Conservation (phyloP, 1,139 yeast species). For the Protomyces arabidopsidicola region DNA sequence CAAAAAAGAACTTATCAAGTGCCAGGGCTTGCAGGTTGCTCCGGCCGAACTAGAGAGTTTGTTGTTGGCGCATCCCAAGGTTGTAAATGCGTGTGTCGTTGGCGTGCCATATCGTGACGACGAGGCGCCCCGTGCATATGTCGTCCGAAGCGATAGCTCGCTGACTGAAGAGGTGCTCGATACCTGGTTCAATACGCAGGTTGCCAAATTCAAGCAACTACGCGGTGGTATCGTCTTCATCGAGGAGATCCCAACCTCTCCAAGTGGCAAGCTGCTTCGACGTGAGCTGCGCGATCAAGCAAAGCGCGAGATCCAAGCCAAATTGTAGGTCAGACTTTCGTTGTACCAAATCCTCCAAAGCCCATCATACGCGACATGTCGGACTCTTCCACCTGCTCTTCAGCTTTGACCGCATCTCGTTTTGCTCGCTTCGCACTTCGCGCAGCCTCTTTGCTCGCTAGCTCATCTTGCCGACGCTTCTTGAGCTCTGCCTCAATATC, state of each 20-base stretch:
- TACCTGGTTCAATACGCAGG: constrained; percentile 37
- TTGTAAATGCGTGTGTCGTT: constrained; percentile 41
- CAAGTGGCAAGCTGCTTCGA: constrained; percentile 43
- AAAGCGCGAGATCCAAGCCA: no score
- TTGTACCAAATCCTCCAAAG: constrained; percentile 39
- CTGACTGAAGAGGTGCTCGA: constrained; percentile 31
- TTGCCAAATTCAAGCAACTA: no score
- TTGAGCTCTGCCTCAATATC: constrained; percentile 47
- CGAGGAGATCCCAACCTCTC: constrained; percentile 39
- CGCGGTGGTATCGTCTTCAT: no score
- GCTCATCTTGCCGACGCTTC: constrained; percentile 23
- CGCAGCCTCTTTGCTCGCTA: constrained; percentile 37
- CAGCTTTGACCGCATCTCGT: constrained; percentile 35
- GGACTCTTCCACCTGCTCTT: constrained; percentile 31
- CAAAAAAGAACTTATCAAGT: constrained; percentile 64
- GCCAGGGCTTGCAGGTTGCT: constrained; percentile 69
- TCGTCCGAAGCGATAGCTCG: constrained; percentile 36
- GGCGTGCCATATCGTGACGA: constrained; percentile 38
- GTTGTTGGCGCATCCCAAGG: constrained; percentile 47
- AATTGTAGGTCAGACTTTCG: neutral
- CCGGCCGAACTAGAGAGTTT: constrained; percentile 72
- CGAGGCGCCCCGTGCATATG: constrained; percentile 41
- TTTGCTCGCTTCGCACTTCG: constrained; percentile 36
- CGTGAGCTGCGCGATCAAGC: constrained; percentile 36
- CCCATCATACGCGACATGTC: constrained; percentile 56